Base-by-base conservation (phyloP, 768 basidiomycete genomes). In the Amanita thiersii region DNA sequence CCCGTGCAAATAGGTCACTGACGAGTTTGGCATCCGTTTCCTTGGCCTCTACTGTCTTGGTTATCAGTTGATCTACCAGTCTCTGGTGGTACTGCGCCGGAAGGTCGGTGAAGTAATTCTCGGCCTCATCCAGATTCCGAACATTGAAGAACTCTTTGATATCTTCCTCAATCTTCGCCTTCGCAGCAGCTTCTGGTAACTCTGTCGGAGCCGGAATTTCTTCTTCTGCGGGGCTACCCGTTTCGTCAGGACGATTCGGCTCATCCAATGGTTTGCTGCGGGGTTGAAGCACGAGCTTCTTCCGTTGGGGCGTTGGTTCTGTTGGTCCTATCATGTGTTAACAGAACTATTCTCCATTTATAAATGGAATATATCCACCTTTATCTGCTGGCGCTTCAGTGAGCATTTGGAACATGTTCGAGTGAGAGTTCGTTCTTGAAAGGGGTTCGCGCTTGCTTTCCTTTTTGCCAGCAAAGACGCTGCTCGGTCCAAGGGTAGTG, bases 381-480 rank as follows among this genome's bases (percentile, higher is more conserved):
- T 82, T 84, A 17, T 85, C 84, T 4, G 66, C 63, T 0, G 68
- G 63, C 26, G 75, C 70, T 49, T 82, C 80, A n/a, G 47, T 77
- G 39, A 92, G 80, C 77, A 86, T 83, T 17, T 80, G 81, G 65
- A 91, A 91, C 81, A 90, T 90, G 61, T 91, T 92, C 36, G 78
- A 75, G 45, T 63, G 78, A 32, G 90, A 91, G 51, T 69, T 77
- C n/a, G 81, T 77, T 35, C 89, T 78, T 5, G 87, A 85, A 6
- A 94, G 60, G 2, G 87, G 74, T 49, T 85, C 81, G 5, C 82
- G 73, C 59, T 85, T 81, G 51, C 47, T 58, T 12, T 73, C 73
- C 59, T 86, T 83, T 66, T 80, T 83, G 53, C 72, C 77, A 31
- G 75, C 70, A 59, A 93, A 96, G 17, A 93, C 82, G 47, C 84